These are phyloP conservation scores for Nitzschia palea DNA, from an alignment of 108 stramenopile species.

Conservation along the genomic window DNA sequence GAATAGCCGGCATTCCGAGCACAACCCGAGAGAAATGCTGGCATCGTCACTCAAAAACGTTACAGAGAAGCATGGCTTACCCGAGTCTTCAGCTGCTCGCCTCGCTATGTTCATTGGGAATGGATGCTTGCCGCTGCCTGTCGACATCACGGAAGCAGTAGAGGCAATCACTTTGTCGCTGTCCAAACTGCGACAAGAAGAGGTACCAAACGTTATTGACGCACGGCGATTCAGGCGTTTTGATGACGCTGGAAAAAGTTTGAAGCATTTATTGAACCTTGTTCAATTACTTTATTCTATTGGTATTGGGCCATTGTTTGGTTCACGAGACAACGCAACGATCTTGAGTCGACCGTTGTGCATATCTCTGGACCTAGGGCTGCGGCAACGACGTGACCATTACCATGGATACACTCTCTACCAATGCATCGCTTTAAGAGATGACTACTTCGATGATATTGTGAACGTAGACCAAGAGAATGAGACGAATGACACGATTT, in stretches of 20 bases:
- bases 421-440: constrained; percentile 64
- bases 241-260: constrained; percentile 48
- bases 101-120: constrained; percentile 50
- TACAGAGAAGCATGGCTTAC: constrained; percentile 41
- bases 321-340: constrained; percentile 6
- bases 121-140: constrained; percentile 56
- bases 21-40: constrained; percentile 15
- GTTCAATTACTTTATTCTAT: constrained; percentile 46
- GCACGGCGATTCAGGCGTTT: constrained; percentile 43
- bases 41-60: constrained; percentile 44
- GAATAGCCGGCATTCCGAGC: constrained; percentile 11
- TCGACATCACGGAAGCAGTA: constrained; percentile 52
- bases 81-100: constrained; percentile 32
- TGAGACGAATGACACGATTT: constrained; percentile 20
- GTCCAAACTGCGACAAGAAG: constrained; percentile 15
- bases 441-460: constrained; percentile 45
- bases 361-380: constrained; percentile 73
- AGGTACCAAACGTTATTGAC: constrained; percentile 9
- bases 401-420: constrained; percentile 68
- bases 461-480: constrained; percentile 2
- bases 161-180: constrained; percentile 38
- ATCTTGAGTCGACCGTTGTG: constrained; percentile 48
- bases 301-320: constrained; percentile 36
- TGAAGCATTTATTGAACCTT: constrained; percentile 48
- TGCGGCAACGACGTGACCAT: constrained; percentile 60